Conservation (phyloP, 345 rosid species). For the Heritiera littoralis region DNA sequence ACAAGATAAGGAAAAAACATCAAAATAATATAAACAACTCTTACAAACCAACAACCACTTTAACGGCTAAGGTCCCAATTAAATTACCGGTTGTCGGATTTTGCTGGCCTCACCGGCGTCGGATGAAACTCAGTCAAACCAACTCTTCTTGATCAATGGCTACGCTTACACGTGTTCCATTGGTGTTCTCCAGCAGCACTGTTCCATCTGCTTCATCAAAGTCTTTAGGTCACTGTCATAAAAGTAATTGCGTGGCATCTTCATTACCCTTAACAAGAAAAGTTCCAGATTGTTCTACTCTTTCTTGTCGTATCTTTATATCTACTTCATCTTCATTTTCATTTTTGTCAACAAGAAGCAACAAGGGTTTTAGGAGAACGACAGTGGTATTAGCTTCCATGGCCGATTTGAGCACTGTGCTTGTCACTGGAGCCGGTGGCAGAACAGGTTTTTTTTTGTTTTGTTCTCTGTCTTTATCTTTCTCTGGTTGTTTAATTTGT, state of each 20-base stretch:
- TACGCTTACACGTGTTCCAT: slow-evolving; percentile 46
- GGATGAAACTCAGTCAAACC: slow-evolving; percentile 22
- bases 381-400: slow-evolving; percentile 33
- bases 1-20: slow-evolving; percentile 25
- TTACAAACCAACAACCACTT: not conserved
- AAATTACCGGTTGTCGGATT: not conserved
- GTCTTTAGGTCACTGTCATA: slow-evolving; percentile 10
- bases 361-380: slow-evolving; percentile 18
- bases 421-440: slow-evolving; percentile 86
- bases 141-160: slow-evolving; percentile 34
- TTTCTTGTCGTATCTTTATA: slow-evolving; percentile 13
- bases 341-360: slow-evolving; percentile 15
- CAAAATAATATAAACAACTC: slow-evolving; percentile 21
- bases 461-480: not conserved
- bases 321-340: slow-evolving; percentile 20
- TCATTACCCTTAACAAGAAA: slow-evolving; percentile 23
- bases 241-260: slow-evolving; percentile 17
- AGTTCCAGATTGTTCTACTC: slow-evolving; percentile 31
- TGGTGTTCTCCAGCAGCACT: not conserved
- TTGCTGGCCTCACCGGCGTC: slow-evolving; percentile 23
- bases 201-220: slow-evolving; percentile 7
- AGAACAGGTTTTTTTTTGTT: slow-evolving; percentile 55
- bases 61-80: slow-evolving; percentile 12
- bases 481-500: not conserved
- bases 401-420: slow-evolving; percentile 53